These are phyloP conservation scores for Rhodotorula paludigena DNA, from an alignment of 768 basidiomycete genomes.

Conservation along the genomic window DNA sequence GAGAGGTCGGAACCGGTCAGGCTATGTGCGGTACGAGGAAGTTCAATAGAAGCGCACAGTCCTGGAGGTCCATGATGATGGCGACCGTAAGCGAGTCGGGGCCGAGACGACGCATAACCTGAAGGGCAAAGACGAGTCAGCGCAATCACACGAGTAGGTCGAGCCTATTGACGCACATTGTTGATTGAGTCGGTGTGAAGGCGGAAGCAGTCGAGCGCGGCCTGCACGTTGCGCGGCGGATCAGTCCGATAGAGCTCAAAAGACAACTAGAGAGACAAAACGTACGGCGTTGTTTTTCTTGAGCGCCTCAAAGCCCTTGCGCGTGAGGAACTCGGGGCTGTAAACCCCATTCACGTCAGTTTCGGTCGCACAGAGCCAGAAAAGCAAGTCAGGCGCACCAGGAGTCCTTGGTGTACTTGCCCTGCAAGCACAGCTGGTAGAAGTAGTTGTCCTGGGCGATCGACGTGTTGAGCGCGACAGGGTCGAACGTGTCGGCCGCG, in stretches of 20 bases:
- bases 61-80: conserved; percentile 65
- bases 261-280: background rate
- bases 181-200: conserved; percentile 68
- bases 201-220: conserved; percentile 57
- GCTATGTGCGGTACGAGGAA: too few species aligned
- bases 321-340: conserved; percentile 61
- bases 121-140: too few species aligned
- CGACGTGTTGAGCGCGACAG: conserved; percentile 49
- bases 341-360: conserved; percentile 41
- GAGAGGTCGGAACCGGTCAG: too few species aligned
- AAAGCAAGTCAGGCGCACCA: conserved; percentile 57
- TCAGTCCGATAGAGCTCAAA: too few species aligned
- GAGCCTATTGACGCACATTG: conserved; percentile 49
- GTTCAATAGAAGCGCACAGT: conserved; percentile 44
- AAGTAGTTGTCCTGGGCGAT: conserved; percentile 61
- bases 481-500: conserved; percentile 49
- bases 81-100: conserved; percentile 57
- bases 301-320: conserved; percentile 57
- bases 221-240: too few species aligned
- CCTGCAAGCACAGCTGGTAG: conserved; percentile 31
- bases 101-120: conserved; percentile 45
- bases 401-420: conserved; percentile 42
- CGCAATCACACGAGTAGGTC: too few species aligned
- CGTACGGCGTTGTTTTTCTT: conserved; percentile 51
- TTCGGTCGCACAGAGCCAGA: conserved; percentile 45